Conservation (phyloP, 140 eudicot species). For the Flaveria floridana region DNA sequence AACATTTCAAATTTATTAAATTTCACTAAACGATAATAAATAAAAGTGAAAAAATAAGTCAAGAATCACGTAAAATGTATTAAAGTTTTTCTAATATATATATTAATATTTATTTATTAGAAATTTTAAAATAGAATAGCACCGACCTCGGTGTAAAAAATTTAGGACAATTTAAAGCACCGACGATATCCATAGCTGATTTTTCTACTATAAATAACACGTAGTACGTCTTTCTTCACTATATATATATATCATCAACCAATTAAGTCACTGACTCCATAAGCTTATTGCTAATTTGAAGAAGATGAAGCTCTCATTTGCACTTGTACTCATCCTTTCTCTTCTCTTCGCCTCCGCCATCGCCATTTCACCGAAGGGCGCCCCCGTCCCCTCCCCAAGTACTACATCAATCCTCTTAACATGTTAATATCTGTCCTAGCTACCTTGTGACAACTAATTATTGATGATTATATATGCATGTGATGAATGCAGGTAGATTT, state of each 20-base stretch:
- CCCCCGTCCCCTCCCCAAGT: slow-evolving; percentile 26
- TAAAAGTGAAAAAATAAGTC: no score
- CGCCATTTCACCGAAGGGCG: slow-evolving; percentile 14
- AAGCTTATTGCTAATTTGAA: neutral
- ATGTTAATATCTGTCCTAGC: neutral
- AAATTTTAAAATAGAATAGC: neutral
- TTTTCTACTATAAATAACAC: slow-evolving; percentile 18
- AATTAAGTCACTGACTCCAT: neutral
- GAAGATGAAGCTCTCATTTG: slow-evolving; percentile 32
- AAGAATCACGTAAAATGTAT: no score
- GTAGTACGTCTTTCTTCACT: neutral
- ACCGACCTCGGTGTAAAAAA: slow-evolving; percentile 8
- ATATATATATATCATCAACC: neutral
- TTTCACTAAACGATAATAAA: no score
- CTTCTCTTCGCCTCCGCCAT: slow-evolving; percentile 31
- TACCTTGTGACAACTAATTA: neutral
- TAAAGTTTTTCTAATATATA: no score
- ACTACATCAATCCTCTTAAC: neutral
- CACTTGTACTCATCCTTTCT: slow-evolving; percentile 19
- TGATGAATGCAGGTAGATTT: slow-evolving; percentile 31
- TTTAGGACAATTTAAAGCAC: neutral
- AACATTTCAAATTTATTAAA: no score
- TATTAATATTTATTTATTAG: neutral
- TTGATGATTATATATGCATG: neutral
- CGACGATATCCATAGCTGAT: neutral